phyloP scores from a whole-genome alignment of 257 asterid genomes.

The Scutellaria baicalensis region DNA sequence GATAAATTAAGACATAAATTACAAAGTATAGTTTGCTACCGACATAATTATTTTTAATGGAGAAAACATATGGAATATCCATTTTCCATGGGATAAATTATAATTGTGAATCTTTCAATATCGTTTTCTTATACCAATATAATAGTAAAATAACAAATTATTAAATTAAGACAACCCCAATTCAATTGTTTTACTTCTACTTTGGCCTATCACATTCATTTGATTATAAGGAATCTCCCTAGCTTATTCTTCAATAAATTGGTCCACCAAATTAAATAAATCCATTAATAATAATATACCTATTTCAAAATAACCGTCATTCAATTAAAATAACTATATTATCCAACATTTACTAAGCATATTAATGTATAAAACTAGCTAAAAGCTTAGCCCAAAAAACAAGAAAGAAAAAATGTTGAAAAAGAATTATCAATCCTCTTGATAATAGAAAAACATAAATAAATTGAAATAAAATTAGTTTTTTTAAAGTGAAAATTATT shows the following conservation, averaged over 20 bases:
- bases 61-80: neutral
- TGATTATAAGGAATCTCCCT: slow-evolving; percentile 11
- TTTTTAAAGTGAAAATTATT: no score
- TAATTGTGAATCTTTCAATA: neutral
- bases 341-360: no score
- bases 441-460: no score
- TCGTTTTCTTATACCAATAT: neutral
- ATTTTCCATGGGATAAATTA: neutral
- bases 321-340: no score
- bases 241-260: slow-evolving; percentile 12
- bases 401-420: no score
- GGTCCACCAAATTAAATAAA: neutral
- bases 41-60: neutral
- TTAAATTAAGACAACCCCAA: slow-evolving; percentile 7
- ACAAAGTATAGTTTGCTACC: neutral
- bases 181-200: slow-evolving; percentile 3
- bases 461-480: no score
- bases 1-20: neutral
- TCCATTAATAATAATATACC: no score
- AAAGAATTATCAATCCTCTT: no score
- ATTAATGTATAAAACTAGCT: no score
- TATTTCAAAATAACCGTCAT: no score
- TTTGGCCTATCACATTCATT: neutral
- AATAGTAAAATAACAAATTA: neutral
- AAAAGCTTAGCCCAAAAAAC: no score